Base-by-base conservation (phyloP, 805 yeast species). In the Wickerhamomyces ciferrii region DNA sequence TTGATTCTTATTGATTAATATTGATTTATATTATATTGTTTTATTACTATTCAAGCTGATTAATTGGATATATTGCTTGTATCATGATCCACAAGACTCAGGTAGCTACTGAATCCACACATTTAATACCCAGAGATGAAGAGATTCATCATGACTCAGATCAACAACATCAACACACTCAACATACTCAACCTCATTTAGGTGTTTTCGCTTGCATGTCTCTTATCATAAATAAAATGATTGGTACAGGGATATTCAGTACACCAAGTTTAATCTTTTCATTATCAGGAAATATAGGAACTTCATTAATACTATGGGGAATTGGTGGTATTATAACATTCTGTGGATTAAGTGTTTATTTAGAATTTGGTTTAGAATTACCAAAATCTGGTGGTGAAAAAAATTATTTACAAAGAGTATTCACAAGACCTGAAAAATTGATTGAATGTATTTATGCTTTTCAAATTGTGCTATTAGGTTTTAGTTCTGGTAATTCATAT, bases 231-330 rank as follows among this genome's bases (percentile, higher is more conserved):
- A 84, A 84, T 62, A 73, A 84, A 54, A 83, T 83, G 78, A 75
- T 84, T 44, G 91, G 91, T 38, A 82, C 89, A 3, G 91, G 90
- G 24, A 81, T 84, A 35, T 84, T 83, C 62, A 72, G 83, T 37
- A 79, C 86, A 4, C 84, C 88, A 1, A 76, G 87, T 4, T 72
- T 83, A 24, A 81, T 84, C 34, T 82, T 75, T 51, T 58, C 67
- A 10, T 63, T 76, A 38, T 65, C 81, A 3, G 87, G 87, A 4
- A 74, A 80, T 11, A 82, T 83, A 6, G 87, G 86, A 13, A 64
- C 74, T 41, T 61, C 81, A 2, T 61, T 82, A 47, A 53, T 78
- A 29, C 61, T 82, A 50, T 83, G 87, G 86, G 56, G 77, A 7
- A 64, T 78, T n/a, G 88, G 88, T 34, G 81, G 85, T 11, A 36